Evolutionary conservation across 345 rosid species (phyloP).

Genomic region (Noccaea caerulescens): DNA sequence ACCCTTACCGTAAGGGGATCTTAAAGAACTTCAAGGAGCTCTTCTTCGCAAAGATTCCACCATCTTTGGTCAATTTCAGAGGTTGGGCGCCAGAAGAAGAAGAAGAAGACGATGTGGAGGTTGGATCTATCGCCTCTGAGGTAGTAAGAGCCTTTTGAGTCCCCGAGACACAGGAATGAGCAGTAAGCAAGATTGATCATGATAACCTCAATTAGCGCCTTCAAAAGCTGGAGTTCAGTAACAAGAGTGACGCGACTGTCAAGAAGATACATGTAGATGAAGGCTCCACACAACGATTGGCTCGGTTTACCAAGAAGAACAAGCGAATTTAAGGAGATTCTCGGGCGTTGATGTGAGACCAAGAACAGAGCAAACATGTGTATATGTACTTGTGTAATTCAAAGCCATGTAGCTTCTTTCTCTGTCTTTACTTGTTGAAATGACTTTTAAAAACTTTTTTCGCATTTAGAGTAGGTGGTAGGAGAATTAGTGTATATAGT

Average conservation of each 20-base stretch:
- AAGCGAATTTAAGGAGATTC: constrained; percentile 21
- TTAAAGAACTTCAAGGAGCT: constrained; percentile 56
- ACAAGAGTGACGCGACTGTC: constrained; percentile 41
- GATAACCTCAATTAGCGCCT: constrained; percentile 37
- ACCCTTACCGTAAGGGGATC: constrained; percentile 56
- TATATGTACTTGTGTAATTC: constrained; percentile 2
- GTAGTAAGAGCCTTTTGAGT: constrained; percentile 38
- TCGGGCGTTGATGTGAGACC: constrained; percentile 31
- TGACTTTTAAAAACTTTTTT: background rate
- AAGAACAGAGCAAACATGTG: constrained; percentile 12
- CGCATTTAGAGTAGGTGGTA: background rate
- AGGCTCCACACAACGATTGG: constrained; percentile 30
- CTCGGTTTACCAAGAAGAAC: constrained; percentile 41
- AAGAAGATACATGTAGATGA: constrained; percentile 40
- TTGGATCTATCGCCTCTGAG: constrained; percentile 39
- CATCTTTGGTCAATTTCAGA: constrained; percentile 58
- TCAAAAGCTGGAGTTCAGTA: constrained; percentile 47
- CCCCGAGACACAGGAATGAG: constrained; percentile 48
- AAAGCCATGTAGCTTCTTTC: constrained; percentile 19
- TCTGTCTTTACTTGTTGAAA: constrained; percentile 7
- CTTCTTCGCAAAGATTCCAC: constrained; percentile 56
- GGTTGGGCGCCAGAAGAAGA: constrained; percentile 50
- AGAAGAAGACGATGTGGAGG: constrained; percentile 40
- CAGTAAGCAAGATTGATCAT: constrained; percentile 29
- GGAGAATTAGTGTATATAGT: constrained; percentile 20